Base-by-base conservation (phyloP, 257 asterid species). In the Solanum stenotomum region DNA sequence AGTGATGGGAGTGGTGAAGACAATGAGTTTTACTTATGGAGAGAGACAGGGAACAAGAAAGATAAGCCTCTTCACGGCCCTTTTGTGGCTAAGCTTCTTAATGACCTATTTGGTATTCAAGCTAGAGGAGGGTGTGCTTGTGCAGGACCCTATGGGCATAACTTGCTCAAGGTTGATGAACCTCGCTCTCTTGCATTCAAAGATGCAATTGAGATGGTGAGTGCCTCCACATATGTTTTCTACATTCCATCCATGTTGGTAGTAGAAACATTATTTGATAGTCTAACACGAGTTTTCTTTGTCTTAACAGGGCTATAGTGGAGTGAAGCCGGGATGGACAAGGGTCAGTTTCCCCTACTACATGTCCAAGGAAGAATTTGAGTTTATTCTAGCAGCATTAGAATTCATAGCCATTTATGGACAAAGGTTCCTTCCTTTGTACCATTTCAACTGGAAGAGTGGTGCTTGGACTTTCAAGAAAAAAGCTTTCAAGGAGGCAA, bases 41-140 rank as follows among this genome's bases (percentile, higher is more conserved):
- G 87, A 71, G 91, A 91, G 75, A 89, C 74, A 0, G 91, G 90
- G 5, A 85, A 85, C 70, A 88, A 27, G 44, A 90, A 29, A 44
- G 90, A 71, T 27, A 94, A 93, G 89, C 95, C 94, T 3, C 92
- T 95, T 52, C 92, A 93, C 29, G 96, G 96, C 15, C 89, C 96
- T 31, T 95, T 92, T 70, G 95, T 94, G 11, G 95, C 98, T 59
- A 95, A 94, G 83, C 96, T 94, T 31, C 91, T 95, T 16, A 95
- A 92, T 40, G 97, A 95, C 89, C 93, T 94, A 15, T 94, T 94
- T 29, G 97, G 98, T 31, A 93, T 95, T 84, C 98, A 94, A 65
- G 94, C 98, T 38, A 93, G 98, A 29, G 98, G 98, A 18, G 95
- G 98, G 2, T 95, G 98, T 70, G 95, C 96, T 25, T 95, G 98